Evolutionary conservation across 768 basidiomycete genomes (phyloP), one percentile per base, ranked within the genome.

Genomic region (Leccinum boreale): DNA sequence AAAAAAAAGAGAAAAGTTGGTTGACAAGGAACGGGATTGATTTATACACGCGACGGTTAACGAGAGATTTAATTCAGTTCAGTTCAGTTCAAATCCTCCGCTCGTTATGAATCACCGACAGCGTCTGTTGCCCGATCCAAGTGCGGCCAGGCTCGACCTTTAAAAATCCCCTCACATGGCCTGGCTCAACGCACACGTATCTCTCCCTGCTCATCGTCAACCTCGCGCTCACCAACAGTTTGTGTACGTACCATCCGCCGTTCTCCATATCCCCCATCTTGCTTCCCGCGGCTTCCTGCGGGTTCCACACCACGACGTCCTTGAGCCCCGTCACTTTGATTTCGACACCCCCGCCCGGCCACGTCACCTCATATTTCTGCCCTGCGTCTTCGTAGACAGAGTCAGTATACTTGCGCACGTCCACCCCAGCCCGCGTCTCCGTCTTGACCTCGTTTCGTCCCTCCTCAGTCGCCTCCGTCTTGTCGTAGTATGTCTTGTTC

Each of bases 261-360:
- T 81, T 79, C 67, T 98, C 92, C 92, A 99, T 93, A 68, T 99
- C 96, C 12, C 72, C 84, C 9, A 98, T 89, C 65, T 83, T 87
- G 23, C 77, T 75, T 0, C 93, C 93, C 12, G 72, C 78, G 58
- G 80, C 83, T 31, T 76, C 78, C 64, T 85, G 85, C 7, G 97
- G 96, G 75, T 99, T 98, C 96, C 97, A 98, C 42, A 96, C 76
- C n/a, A 94, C 93, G 7, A 94, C 83, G 58, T 93, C 87, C 66
- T 86, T 87, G 61, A 92, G 75, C 45, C 81, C 79, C n/a, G 57
- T 69, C 17, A 80, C 77, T 58, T 70, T 78, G 47, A 92, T 74
- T 45, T 76, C 74, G 23, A 92, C 57, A 0, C 81, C 79, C 5
- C 84, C 85, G 2, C 70, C 79, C 5, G 79, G 76, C 86, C 88